phyloP scores from a whole-genome alignment of 495 filamentous ascomycete genomes.

The Podospora conica region DNA sequence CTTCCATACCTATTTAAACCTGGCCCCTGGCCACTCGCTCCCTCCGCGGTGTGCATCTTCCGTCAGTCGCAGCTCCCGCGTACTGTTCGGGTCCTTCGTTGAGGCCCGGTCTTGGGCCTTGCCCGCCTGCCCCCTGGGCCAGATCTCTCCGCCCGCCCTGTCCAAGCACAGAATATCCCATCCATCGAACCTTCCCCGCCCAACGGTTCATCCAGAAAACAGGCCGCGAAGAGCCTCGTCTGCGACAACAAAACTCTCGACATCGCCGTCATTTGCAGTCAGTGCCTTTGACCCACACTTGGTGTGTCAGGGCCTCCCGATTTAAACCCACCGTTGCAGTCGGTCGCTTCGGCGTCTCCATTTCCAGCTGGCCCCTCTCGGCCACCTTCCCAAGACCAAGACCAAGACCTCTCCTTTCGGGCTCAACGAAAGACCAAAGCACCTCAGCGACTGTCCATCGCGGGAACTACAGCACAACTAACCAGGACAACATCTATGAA shows the following conservation, averaged over 20 bases:
- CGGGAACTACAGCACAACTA: neutral
- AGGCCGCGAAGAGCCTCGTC: neutral
- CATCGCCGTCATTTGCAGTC: neutral
- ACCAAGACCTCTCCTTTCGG: too few relatives aligned
- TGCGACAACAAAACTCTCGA: neutral
- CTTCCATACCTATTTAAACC: neutral
- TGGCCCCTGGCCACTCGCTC: neutral
- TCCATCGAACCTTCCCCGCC: slow-evolving; percentile 3
- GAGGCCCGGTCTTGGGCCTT: too few relatives aligned
- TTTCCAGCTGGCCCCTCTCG: neutral
- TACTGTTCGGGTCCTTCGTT: too few relatives aligned
- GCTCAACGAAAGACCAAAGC: neutral
- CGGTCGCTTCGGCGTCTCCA: neutral
- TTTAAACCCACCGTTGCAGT: neutral
- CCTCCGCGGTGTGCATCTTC: neutral
- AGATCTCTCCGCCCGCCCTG: too few relatives aligned
- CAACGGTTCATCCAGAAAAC: neutral
- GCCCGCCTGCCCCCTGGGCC: too few relatives aligned
- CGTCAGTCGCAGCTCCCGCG: too few relatives aligned
- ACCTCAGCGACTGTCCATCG: neutral
- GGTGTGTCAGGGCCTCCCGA: neutral
- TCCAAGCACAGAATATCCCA: neutral
- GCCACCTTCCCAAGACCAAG: too few relatives aligned
- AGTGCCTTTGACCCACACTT: neutral
- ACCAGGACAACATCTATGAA: slow-evolving; percentile 6